These are phyloP conservation scores for Paragyromitra xinjiangensis DNA, from an alignment of 495 filamentous ascomycete genomes.

Conservation along the genomic window DNA sequence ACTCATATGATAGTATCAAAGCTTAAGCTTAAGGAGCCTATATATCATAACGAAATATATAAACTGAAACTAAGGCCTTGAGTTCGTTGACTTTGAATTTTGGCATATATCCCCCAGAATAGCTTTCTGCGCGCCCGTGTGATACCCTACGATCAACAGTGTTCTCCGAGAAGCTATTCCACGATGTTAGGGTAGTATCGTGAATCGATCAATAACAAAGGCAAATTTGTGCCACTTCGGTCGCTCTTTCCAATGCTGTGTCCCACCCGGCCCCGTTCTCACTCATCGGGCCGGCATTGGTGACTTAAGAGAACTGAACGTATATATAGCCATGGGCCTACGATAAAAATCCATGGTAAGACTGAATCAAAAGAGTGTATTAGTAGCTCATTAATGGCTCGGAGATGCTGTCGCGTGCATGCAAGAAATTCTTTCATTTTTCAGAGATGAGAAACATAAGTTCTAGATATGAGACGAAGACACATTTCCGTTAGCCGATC, in stretches of 20 bases:
- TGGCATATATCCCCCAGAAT: too few relatives aligned
- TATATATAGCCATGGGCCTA: neutral
- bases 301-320: neutral
- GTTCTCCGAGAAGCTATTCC: neutral
- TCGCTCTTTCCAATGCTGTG: neutral
- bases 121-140: neutral
- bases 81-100: too few relatives aligned
- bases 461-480: conserved; percentile 1
- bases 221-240: neutral
- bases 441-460: neutral
- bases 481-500: neutral
- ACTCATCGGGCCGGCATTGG: neutral
- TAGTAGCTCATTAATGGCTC: neutral
- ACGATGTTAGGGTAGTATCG: neutral
- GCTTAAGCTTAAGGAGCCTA: too few relatives aligned
- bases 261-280: neutral
- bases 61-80: too few relatives aligned
- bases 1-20: too few relatives aligned
- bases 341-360: neutral
- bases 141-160: neutral
- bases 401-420: neutral
- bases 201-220: neutral
- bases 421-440: neutral
- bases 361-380: neutral
- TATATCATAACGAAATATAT: too few relatives aligned